These are phyloP conservation scores for Penicillium sp. DNA, from an alignment of 2,329 filamentous ascomycete species.

Conservation along the genomic window DNA sequence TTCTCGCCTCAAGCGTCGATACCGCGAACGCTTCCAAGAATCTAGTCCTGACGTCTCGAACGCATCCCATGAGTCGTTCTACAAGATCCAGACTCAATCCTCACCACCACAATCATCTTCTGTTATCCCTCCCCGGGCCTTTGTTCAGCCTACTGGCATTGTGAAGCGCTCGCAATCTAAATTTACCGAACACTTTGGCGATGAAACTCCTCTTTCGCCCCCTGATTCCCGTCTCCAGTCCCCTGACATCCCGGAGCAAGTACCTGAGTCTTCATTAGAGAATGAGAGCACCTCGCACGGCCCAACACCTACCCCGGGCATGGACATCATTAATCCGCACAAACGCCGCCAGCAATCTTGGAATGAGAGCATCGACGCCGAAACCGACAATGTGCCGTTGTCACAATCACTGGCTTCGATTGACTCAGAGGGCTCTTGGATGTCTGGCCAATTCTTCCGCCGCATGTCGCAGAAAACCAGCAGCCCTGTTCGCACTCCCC, in stretches of 20 bases:
- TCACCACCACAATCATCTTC: slow-evolving; percentile 44
- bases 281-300: slow-evolving; percentile 23
- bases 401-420: slow-evolving; percentile 91
- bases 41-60: slow-evolving; percentile 84
- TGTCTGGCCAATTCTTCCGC: slow-evolving; percentile 72
- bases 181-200: slow-evolving; percentile 89
- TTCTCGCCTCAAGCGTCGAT: slow-evolving; percentile 60
- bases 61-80: slow-evolving; percentile 85
- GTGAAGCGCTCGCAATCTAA: slow-evolving; percentile 85
- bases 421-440: slow-evolving; percentile 94
- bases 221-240: slow-evolving; percentile 81
- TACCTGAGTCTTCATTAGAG: slow-evolving; percentile 24
- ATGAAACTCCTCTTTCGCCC: slow-evolving; percentile 77
- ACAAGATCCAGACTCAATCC: slow-evolving; percentile 57
- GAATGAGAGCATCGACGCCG: slow-evolving; percentile 55
- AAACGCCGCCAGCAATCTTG: slow-evolving; percentile 41
- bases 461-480: slow-evolving; percentile 51
- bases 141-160: slow-evolving; percentile 55
- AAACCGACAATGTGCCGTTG: slow-evolving; percentile 53
- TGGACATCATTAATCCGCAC: slow-evolving; percentile 35
- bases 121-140: slow-evolving; percentile 43
- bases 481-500: slow-evolving; percentile 45
- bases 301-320: slow-evolving; percentile 29
- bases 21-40: slow-evolving; percentile 52
- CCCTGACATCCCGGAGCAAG: slow-evolving; percentile 62